Conservation (phyloP, 768 basidiomycete species). For the Panaeolus papilionaceus region DNA sequence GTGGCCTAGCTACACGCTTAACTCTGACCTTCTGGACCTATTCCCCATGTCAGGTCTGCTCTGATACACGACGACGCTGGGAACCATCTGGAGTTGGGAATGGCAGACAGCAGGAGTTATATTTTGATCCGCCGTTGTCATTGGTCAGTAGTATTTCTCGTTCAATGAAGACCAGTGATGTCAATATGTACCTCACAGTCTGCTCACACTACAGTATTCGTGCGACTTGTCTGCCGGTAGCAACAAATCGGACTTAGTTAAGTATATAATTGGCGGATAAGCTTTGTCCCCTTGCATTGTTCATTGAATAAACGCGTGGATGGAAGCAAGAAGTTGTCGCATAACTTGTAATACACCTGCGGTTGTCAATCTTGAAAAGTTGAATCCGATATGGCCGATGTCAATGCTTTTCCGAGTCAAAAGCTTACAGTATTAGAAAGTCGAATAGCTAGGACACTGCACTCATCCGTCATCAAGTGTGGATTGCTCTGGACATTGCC, state of each 20-base stretch:
- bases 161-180: not conserved
- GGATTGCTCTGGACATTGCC: too few relatives aligned
- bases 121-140: conserved; percentile 2
- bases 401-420: too few relatives aligned
- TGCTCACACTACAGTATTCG: not conserved
- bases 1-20: not conserved
- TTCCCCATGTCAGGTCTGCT: not conserved
- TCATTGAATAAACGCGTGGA: too few relatives aligned
- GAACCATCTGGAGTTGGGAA: not conserved
- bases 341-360: too few relatives aligned
- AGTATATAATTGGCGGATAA: too few relatives aligned
- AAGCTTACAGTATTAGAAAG: too few relatives aligned
- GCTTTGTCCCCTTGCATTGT: too few relatives aligned
- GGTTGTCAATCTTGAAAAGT: too few relatives aligned
- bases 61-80: not conserved
- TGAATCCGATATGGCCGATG: too few relatives aligned
- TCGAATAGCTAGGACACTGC: too few relatives aligned
- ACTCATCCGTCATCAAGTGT: too few relatives aligned
- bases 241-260: not conserved
- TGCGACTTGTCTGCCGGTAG: not conserved
- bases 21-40: not conserved
- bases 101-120: not conserved
- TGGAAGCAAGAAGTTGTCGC: too few relatives aligned
- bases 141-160: not conserved
- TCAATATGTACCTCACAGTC: not conserved